Evolutionary conservation across 2,329 filamentous ascomycete genomes (phyloP).

Genomic region (Tolypocladium amazonense): DNA sequence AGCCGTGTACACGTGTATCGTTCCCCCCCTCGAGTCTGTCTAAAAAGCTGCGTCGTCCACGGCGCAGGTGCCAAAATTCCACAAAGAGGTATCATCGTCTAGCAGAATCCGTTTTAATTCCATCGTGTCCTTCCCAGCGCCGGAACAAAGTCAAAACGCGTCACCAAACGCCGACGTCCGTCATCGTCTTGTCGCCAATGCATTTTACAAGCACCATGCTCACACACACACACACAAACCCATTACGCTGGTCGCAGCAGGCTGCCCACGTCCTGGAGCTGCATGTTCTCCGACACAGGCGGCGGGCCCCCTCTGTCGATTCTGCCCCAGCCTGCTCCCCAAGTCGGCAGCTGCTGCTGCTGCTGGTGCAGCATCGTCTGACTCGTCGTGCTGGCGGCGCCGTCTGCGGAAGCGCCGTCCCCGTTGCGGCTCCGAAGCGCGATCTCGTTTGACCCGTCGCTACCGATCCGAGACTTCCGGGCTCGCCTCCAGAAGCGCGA

Average conservation of each 20-base stretch:
- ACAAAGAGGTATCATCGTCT: not conserved
- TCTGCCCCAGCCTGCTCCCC: constrained; percentile 19
- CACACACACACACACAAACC: not conserved
- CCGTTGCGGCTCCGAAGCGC: constrained; percentile 16
- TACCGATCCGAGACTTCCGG: constrained; percentile 15
- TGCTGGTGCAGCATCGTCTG: constrained; percentile 3
- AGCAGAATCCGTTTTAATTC: not conserved
- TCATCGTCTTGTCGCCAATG: not conserved
- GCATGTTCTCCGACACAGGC: constrained; percentile 9
- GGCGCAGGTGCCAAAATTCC: not conserved
- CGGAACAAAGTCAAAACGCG: not conserved
- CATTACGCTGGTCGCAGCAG: constrained; percentile 8
- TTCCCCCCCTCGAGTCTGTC: not conserved
- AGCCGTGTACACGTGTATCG: not conserved
- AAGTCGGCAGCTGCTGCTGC: constrained; percentile 9
- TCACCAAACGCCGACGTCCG: not conserved
- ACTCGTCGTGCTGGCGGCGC: not conserved
- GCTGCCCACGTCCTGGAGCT: constrained; percentile 24
- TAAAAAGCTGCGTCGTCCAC: not conserved
- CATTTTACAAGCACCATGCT: not conserved
- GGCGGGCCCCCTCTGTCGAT: constrained; percentile 16
- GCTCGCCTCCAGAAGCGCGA: constrained; percentile 18
- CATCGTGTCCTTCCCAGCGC: not conserved
- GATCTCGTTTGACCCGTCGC: constrained; percentile 19
- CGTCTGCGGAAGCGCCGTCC: not conserved